Evolutionary conservation across 306 rosid genomes (phyloP), one percentile per base, ranked within the genome.

Genomic region (Vachellia pachyceras): DNA sequence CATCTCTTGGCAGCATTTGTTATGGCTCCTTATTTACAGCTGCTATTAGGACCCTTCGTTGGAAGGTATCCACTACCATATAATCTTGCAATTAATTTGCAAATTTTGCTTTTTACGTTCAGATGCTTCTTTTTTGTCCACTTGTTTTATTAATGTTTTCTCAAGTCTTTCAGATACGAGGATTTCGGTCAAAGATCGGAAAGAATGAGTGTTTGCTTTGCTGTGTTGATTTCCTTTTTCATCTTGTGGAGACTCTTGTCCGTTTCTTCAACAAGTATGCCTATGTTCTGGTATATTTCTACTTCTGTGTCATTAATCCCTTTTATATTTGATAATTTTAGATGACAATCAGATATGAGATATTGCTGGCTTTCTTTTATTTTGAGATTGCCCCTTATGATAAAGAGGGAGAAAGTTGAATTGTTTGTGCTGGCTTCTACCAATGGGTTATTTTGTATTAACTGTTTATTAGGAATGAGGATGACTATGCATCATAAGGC

Each of bases 221-320:
- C 85, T 95, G 96, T 79, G 97, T 95, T 78, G 99, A 95, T 89
- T 95, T 95, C 84, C 87, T 95, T 75, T 95, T 95, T 88, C 92
- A 95, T 88, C 91, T 95, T 12, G 98, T 95, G 79, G 99, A 95
- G 92, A 95, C 98, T 42, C 98, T 95, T 72, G 98, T 95, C 72
- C 93, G 98, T 44, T 95, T 93, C 84, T 95, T 95, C 85, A 95
- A 93, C 94, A 95, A 95, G 88, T 95, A 95, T 89, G 97, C 99
- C 58, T 95, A 95, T 79, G 99, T 95, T 69, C 98, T 91, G 99
- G 98, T 95, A 87, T 50, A 37, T 69, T 79, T 64, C 76, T 66
- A 41, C 14, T 35, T 58, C 68, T 54, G 23, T 75, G 40, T 75
- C 17, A 75, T 45, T 55, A 72, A 80, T 58, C 29, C 35, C 37